phyloP scores from a whole-genome alignment of 2,329 filamentous ascomycete species.

The Hypoxylon sp. region DNA sequence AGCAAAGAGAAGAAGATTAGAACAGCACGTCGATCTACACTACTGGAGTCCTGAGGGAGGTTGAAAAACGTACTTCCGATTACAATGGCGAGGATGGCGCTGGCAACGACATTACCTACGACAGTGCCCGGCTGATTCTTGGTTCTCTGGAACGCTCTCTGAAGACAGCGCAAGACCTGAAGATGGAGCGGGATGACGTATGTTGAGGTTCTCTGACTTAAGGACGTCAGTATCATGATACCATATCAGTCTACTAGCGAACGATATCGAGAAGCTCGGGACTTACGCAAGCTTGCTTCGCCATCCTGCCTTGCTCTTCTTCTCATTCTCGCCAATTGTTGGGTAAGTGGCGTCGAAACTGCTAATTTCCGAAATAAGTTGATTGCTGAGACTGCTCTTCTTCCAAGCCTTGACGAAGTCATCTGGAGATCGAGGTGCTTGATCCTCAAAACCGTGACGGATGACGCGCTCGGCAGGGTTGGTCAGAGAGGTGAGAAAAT shows the following conservation, averaged over 20 bases:
- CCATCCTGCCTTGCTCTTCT: no score
- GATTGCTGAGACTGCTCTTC: no score
- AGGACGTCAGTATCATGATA: no score
- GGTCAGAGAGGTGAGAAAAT: conserved; percentile 79
- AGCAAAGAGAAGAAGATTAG: conserved; percentile 88
- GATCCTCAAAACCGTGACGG: conserved; percentile 66
- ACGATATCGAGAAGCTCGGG: no score
- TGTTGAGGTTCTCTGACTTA: no score
- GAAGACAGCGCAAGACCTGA: conserved; percentile 12
- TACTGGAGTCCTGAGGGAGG: conserved; percentile 66
- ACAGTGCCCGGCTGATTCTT: no score
- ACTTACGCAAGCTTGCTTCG: no score
- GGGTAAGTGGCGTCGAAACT: no score
- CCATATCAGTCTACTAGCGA: no score
- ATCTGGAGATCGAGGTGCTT: conserved; percentile 68
- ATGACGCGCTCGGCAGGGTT: conserved; percentile 67
- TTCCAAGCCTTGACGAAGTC: conserved; percentile 71
- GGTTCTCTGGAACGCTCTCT: conserved; percentile 6
- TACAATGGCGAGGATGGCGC: conserved; percentile 80
- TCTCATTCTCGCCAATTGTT: no score
- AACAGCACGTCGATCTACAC: conserved; percentile 81
- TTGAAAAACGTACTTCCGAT: conserved; percentile 85
- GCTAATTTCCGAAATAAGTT: no score
- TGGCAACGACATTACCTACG: no score
- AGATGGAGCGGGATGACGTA: neutral